Evolutionary conservation across 371 early-diverging fungal species (phyloP).

Genomic region (Mucor mucedo): DNA sequence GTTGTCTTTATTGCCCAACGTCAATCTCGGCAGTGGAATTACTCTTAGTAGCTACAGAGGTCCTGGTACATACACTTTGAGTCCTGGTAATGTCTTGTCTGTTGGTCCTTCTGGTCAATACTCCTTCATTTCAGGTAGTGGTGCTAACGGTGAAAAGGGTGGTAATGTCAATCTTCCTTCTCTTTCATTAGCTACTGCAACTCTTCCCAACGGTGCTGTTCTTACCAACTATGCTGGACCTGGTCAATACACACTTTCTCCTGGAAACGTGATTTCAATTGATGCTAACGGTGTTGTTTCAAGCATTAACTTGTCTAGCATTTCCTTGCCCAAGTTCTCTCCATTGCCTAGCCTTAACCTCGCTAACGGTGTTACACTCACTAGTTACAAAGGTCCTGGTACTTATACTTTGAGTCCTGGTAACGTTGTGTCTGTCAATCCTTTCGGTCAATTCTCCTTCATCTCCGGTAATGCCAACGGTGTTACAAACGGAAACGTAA

Average conservation of each 20-base stretch:
- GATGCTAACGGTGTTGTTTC: no score
- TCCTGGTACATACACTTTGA: constrained; percentile 12
- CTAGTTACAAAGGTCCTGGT: constrained; percentile 11
- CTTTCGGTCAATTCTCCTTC: neutral
- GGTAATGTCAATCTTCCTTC: no score
- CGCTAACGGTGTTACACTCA: neutral
- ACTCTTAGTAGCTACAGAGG: neutral
- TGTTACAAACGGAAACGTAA: neutral
- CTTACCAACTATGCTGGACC: no score
- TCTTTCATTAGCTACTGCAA: no score
- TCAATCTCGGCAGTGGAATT: neutral
- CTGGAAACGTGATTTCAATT: no score
- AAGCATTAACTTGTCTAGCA: no score
- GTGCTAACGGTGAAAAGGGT: no score
- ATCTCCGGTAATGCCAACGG: neutral
- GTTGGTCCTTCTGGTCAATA: no score
- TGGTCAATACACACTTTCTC: no score
- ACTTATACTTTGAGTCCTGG: constrained; percentile 6
- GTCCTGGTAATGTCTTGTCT: neutral
- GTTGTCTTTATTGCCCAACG: neutral
- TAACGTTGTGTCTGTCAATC: neutral
- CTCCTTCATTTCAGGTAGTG: no score
- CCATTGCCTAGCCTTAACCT: constrained; percentile 5
- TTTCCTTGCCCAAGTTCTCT: no score
- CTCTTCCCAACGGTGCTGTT: no score